These are phyloP conservation scores for Russula emetica DNA, from an alignment of 768 basidiomycete genomes.

Conservation along the genomic window DNA sequence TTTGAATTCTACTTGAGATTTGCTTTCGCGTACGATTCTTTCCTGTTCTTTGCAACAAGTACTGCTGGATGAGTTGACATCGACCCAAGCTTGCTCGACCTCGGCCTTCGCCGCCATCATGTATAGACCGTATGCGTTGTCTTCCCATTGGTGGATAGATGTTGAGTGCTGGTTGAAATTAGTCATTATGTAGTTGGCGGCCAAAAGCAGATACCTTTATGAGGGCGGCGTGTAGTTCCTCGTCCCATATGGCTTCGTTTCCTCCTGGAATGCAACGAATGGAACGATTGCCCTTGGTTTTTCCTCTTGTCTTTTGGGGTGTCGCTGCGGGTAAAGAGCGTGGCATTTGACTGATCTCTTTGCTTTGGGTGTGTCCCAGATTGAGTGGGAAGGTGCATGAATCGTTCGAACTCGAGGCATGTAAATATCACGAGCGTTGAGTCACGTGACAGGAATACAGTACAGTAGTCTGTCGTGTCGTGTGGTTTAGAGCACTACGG, in stretches of 20 bases:
- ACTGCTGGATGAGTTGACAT: constrained; percentile 40
- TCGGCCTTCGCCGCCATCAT: constrained; percentile 2
- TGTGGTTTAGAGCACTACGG: neutral
- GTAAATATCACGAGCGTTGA: neutral
- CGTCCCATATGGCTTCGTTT: constrained; percentile 28
- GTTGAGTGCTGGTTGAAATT: constrained; percentile 17
- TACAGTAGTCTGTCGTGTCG: neutral
- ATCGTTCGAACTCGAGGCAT: neutral
- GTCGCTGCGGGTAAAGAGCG: constrained; percentile 17
- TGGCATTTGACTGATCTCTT: constrained; percentile 12
- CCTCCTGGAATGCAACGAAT: constrained; percentile 26
- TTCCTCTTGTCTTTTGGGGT: constrained; percentile 15
- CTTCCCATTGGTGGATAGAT: constrained; percentile 28
- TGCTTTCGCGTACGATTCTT: constrained; percentile 40
- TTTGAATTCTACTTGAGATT: constrained; percentile 40
- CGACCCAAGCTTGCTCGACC: constrained; percentile 33
- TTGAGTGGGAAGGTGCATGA: neutral
- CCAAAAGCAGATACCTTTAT: constrained; percentile 24
- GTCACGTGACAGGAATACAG: constrained; percentile 3
- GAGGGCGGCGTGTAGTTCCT: constrained; percentile 26
- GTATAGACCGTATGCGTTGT: constrained; percentile 24
- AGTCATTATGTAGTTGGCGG: constrained; percentile 3
- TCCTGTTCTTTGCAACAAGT: constrained; percentile 39
- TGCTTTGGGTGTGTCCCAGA: constrained; percentile 7
- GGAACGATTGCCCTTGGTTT: constrained; percentile 27